Conservation (phyloP, 306 rosid genomes). For the Fagus sylvatica region DNA sequence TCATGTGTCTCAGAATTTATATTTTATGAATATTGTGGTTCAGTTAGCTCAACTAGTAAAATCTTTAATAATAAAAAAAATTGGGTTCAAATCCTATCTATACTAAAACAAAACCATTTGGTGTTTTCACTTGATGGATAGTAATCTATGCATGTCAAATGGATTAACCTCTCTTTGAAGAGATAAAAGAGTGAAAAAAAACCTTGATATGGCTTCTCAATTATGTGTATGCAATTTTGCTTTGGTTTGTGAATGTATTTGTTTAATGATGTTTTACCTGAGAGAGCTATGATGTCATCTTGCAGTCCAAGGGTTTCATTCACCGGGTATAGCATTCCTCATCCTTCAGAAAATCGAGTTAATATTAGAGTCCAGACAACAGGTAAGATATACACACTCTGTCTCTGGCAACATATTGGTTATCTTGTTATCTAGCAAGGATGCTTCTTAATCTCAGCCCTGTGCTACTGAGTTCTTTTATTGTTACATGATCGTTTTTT, state of each 20-base stretch:
- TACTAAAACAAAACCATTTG: too few relatives aligned
- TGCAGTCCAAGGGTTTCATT: conserved; percentile 74
- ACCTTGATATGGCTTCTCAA: background rate
- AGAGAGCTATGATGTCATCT: conserved; percentile 21
- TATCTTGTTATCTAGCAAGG: background rate
- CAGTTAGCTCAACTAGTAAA: background rate
- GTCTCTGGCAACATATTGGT: background rate
- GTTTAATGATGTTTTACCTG: background rate
- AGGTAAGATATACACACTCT: conserved; percentile 39
- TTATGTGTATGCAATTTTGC: background rate
- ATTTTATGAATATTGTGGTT: background rate
- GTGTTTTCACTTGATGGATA: too few relatives aligned
- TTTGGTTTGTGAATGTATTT: background rate
- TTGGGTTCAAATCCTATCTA: too few relatives aligned
- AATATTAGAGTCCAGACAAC: conserved; percentile 81
- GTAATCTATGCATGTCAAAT: background rate
- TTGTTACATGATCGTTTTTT: too few relatives aligned
- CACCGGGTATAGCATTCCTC: conserved; percentile 87
- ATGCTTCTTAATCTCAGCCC: background rate
- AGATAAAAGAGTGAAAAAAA: background rate
- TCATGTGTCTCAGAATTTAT: background rate
- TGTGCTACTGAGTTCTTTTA: background rate
- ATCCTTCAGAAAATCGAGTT: conserved; percentile 82
- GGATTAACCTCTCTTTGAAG: too few relatives aligned
- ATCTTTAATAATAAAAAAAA: too few relatives aligned